Evolutionary conservation across 208 protist species (phyloP), one percentile per base, ranked within the genome.

Genomic region (Naegleria gruberi): DNA sequence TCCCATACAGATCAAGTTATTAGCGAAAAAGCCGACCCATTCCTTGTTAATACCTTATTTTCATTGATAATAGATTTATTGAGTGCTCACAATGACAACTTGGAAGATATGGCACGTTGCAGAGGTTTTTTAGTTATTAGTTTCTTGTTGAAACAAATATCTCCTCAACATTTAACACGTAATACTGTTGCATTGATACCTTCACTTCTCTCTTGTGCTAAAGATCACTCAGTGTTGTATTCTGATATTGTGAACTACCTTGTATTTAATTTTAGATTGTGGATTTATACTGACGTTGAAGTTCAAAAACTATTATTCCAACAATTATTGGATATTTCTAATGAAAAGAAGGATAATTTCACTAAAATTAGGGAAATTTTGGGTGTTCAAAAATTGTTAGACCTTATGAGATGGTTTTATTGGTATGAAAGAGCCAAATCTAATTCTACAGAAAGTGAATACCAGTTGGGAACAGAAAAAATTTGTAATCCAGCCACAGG

Each of bases 121-220:
- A 55, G 73, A 26, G 89, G 89, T 37, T 90, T 90, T n/a, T n/a
- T 55, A 30, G 55, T 90, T 5, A 45, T 90, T 82, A 34, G 55
- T 43, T 90, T 87, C 55, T 73, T 73, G n/a, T 74, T 90, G 45
- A 37, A 82, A 10, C 44, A 45, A 90, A 81, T 87, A 23, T 74
- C 77, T 51, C 89, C 89, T n/a, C 8, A 65, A 73, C 89, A 82
- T 46, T 17, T 90, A 6, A 90, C 47, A n/a, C 15, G 55, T 46
- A 6, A 81, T 6, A 90, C 82, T 0, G 26, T 87, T 23, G 10
- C 8, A 40, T 40, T 87, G 12, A 55, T 87, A 40, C 82, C 82
- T 41, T 7, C 41, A 10, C 37, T 87, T 10, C 40, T 87, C 1
- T 19, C 12, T 5, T 12, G 17, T 8, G 43, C 55, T 5, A 6